Base-by-base conservation (phyloP, 1,139 yeast species). In the Taphrina communis region DNA sequence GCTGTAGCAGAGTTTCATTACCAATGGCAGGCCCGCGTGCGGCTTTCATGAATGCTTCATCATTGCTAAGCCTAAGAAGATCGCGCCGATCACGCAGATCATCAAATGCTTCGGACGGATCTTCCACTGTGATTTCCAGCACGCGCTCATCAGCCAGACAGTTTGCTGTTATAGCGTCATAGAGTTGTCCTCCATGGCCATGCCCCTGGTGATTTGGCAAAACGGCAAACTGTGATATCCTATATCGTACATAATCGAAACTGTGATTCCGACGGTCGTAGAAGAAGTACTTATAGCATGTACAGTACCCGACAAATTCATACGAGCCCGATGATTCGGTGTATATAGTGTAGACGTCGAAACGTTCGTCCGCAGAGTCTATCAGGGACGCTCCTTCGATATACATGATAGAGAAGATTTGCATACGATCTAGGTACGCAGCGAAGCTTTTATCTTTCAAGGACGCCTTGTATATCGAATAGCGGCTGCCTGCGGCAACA, bases 311-410 rank as follows among this genome's bases (percentile, higher is more conserved):
- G 48, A 88, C 85, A 70, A 94, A 82, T 35, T 76, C 76, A 35
- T 75, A 60, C 2, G 58, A 55, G 31, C 50, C 65, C 11, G 42
- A 25, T 6, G 66, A 14, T 9, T 77, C 25, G 74, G 73, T 36
- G 73, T 79, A 75, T 73, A 82, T 63, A 72, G 83, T 63, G 76
- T 80, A 83, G 35, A 85, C 72, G 74, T 85, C 83, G 99, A 99
- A 94, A 36, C 85, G 82, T 19, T 84, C 83, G 77, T 94, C 98
- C 0, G 79, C 78, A 51, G 83, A 82, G 75, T 93, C 97, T 71
- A 95, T 91, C 75, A 85, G 90, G 1, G 96, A 87, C 0, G 97
- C 99, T 0, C 97, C 98, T 77, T 94, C 99, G 74, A 94, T 94
- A 79, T 88, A 92, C 31, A 94, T 80, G 59, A 93, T 80, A 31